Evolutionary conservation across 2,329 filamentous ascomycete species (phyloP).

Genomic region (Aureobasidium pullulans): DNA sequence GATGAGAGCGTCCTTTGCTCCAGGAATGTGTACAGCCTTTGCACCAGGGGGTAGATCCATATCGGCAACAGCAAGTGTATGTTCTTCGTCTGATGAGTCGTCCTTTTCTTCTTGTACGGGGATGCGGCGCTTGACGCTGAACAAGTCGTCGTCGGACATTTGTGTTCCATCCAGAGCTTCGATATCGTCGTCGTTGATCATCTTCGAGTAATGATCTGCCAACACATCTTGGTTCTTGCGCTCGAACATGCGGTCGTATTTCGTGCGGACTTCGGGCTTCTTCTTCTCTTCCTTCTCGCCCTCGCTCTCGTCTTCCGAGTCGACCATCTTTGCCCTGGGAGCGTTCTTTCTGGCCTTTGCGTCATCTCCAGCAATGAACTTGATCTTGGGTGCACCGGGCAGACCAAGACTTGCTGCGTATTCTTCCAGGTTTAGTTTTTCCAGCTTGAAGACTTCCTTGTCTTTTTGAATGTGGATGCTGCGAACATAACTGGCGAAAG

Average conservation of each 20-base stretch:
- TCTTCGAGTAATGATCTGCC: constrained; percentile 85
- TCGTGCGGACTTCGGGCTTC: constrained; percentile 74
- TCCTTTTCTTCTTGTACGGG: constrained; percentile 53
- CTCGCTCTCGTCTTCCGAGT: constrained; percentile 54
- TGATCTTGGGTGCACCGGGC: constrained; percentile 85
- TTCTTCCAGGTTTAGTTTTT: constrained; percentile 74
- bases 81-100: constrained; percentile 32
- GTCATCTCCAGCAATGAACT: constrained; percentile 84
- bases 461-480: constrained; percentile 84
- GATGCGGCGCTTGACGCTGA: constrained; percentile 85
- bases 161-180: constrained; percentile 29
- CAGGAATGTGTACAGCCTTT: constrained; percentile 56
- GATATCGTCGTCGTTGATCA: constrained; percentile 57
- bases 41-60: constrained; percentile 40
- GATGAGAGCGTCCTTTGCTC: constrained; percentile 61
- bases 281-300: constrained; percentile 39
- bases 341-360: constrained; percentile 83
- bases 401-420: constrained; percentile 81
- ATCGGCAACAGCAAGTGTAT: constrained; percentile 40
- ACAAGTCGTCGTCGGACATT: constrained; percentile 60
- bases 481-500: constrained; percentile 82
- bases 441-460: constrained; percentile 82
- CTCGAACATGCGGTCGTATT: constrained; percentile 98
- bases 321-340: constrained; percentile 55
- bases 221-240: constrained; percentile 91